Conservation (phyloP, 1,284 basidiomycete species). For the Puccinia polysora region DNA sequence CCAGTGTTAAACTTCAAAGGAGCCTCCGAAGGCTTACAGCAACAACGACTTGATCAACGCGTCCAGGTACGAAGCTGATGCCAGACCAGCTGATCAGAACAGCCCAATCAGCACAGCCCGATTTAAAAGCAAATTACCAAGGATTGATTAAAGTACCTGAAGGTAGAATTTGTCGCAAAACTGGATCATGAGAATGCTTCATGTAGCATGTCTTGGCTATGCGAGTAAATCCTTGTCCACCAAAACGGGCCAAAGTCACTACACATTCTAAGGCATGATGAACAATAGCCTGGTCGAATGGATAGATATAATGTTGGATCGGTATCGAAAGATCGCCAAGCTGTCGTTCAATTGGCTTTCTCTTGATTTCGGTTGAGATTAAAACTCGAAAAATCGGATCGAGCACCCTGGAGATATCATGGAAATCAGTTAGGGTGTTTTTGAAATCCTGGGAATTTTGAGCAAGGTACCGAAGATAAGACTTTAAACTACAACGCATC, state of each 20-base stretch:
- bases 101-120: not conserved
- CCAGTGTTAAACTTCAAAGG: not conserved
- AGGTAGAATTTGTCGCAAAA: conserved; percentile 56
- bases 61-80: conserved; percentile 64
- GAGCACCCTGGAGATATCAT: conserved; percentile 64
- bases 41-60: conserved; percentile 32
- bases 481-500: conserved; percentile 89
- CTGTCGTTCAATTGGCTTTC: conserved; percentile 58
- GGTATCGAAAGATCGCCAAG: conserved; percentile 65
- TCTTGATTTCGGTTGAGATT: conserved; percentile 64
- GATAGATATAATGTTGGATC: conserved; percentile 64
- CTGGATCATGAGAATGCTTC: conserved; percentile 62
- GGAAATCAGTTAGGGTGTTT: conserved; percentile 8
- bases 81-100: not conserved
- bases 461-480: conserved; percentile 69
- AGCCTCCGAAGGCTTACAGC: conserved; percentile 1
- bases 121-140: conserved; percentile 57
- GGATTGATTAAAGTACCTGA: conserved; percentile 57
- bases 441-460: not conserved
- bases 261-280: conserved; percentile 68
- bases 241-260: conserved; percentile 72
- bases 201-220: conserved; percentile 62
- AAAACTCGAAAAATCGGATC: conserved; percentile 80
- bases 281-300: conserved; percentile 71
- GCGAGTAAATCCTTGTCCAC: conserved; percentile 77